Evolutionary conservation across 208 protist genomes (phyloP).

Genomic region (Herpetomonas tarakana): DNA sequence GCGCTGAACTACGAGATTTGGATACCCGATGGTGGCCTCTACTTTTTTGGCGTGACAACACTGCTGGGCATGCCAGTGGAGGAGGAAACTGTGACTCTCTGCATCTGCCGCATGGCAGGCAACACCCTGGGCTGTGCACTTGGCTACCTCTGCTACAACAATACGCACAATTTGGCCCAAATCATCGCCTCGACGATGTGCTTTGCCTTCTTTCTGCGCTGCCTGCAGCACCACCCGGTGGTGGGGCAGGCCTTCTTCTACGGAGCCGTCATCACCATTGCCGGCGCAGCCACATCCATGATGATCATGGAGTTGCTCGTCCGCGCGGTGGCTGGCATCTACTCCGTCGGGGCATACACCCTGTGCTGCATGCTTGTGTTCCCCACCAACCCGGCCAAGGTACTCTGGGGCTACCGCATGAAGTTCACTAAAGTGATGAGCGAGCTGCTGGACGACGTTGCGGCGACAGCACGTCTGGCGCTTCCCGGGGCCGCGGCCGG

Average conservation of each 20-base stretch:
- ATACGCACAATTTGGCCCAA: conserved; percentile 21
- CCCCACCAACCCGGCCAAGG: conserved; percentile 53
- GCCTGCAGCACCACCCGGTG: conserved; percentile 27
- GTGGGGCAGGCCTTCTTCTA: conserved; percentile 40
- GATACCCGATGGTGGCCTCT: conserved; percentile 21
- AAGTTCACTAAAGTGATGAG: conserved; percentile 32
- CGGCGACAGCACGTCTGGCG: conserved; percentile 15
- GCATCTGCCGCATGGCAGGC: conserved; percentile 28
- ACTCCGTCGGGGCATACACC: conserved; percentile 44
- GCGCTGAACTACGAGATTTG: conserved; percentile 39
- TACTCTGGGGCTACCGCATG: conserved; percentile 35
- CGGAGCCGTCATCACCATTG: conserved; percentile 24
- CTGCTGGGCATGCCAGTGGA: conserved; percentile 51
- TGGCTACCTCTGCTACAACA: conserved; percentile 33
- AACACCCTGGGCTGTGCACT: conserved; percentile 34
- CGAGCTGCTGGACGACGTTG: conserved; percentile 31
- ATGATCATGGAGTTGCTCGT: conserved; percentile 24
- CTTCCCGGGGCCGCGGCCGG: conserved; percentile 4
- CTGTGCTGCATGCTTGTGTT: conserved; percentile 57
- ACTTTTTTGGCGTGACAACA: conserved; percentile 60
- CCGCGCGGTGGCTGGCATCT: conserved; percentile 35
- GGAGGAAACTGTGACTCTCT: conserved; percentile 41
- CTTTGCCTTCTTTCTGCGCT: conserved; percentile 28
- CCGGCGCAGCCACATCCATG: conserved; percentile 27
- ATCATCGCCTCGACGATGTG: conserved; percentile 16